Conservation (phyloP, 768 basidiomycete species). For the Dentipellis fragilis region DNA sequence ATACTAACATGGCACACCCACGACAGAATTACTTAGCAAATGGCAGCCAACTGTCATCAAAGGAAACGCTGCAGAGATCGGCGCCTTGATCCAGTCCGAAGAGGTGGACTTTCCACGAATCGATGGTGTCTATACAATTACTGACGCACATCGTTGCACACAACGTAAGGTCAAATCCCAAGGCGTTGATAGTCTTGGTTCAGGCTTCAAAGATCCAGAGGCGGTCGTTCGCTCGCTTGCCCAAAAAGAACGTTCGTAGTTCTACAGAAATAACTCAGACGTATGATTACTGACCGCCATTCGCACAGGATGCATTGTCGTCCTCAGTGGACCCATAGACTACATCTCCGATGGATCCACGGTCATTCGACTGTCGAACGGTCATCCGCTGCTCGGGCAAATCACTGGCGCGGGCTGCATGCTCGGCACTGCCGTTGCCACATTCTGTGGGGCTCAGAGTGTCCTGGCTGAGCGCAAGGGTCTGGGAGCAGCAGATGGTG, state of each 20-base stretch:
- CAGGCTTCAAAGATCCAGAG: slow-evolving; percentile 67
- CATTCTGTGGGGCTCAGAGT: slow-evolving; percentile 67
- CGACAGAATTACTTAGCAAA: slow-evolving; percentile 51
- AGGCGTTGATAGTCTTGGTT: slow-evolving; percentile 81
- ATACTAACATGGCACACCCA: neutral
- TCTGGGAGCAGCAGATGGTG: slow-evolving; percentile 21
- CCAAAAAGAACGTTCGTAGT: slow-evolving; percentile 55
- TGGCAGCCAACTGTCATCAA: slow-evolving; percentile 92
- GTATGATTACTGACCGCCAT: neutral
- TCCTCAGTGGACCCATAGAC: slow-evolving; percentile 71
- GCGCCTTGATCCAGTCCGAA: slow-evolving; percentile 57
- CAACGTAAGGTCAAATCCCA: slow-evolving; percentile 49
- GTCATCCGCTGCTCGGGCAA: slow-evolving; percentile 56
- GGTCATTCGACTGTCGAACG: slow-evolving; percentile 67
- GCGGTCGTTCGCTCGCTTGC: slow-evolving; percentile 62
- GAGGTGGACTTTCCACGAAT: slow-evolving; percentile 42
- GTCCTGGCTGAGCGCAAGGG: slow-evolving; percentile 23
- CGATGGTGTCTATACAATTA: neutral
- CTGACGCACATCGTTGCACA: neutral
- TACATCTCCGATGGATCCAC: slow-evolving; percentile 75
- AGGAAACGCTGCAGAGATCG: slow-evolving; percentile 88
- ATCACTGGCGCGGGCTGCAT: slow-evolving; percentile 93
- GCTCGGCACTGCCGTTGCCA: slow-evolving; percentile 65
- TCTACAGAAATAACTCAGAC: neutral
- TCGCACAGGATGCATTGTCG: slow-evolving; percentile 64